Percentiles rank a stretch among this genome's conserved stretches.
Conservation (phyloP, 352 stramenopile species). For the Pythium insidiosum region DNA sequence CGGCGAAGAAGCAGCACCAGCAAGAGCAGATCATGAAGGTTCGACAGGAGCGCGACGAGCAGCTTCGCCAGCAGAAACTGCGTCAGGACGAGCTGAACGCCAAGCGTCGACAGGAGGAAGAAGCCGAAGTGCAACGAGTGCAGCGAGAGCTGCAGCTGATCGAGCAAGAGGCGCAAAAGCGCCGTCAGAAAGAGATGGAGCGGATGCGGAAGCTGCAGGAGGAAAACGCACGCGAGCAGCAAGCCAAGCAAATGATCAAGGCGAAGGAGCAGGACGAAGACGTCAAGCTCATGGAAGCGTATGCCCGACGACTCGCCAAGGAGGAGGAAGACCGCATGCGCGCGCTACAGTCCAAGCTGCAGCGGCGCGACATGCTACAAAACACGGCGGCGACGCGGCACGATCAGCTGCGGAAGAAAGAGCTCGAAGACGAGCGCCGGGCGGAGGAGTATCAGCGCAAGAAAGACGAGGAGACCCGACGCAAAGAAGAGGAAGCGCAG, state of each 20-base stretch:
- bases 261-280: conserved; percentile 43
- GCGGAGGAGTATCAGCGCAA: conserved; percentile 57
- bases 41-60: conserved; percentile 47
- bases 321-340: conserved; percentile 51
- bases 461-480: conserved; percentile 26
- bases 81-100: conserved; percentile 21
- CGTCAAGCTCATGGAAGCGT: conserved; percentile 63
- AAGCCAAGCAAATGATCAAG: conserved; percentile 27
- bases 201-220: conserved; percentile 38
- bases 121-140: conserved; percentile 41
- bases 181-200: conserved; percentile 32
- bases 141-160: conserved; percentile 37
- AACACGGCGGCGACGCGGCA: conserved; percentile 38
- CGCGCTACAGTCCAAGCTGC: conserved; percentile 31
- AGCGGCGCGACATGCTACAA: conserved; percentile 30
- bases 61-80: conserved; percentile 45
- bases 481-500: conserved; percentile 25
- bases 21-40: conserved; percentile 43
- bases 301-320: conserved; percentile 40
- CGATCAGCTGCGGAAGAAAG: conserved; percentile 37
- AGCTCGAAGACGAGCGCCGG: conserved; percentile 40
- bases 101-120: conserved; percentile 32
- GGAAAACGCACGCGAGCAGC: conserved; percentile 37
- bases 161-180: conserved; percentile 29
- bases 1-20: conserved; percentile 34